A percentile compares a stretch with the other conserved stretches of the same genome.
Evolutionary conservation across 108 stramenopile genomes (phyloP).

Genomic region (Fragilaria radians): DNA sequence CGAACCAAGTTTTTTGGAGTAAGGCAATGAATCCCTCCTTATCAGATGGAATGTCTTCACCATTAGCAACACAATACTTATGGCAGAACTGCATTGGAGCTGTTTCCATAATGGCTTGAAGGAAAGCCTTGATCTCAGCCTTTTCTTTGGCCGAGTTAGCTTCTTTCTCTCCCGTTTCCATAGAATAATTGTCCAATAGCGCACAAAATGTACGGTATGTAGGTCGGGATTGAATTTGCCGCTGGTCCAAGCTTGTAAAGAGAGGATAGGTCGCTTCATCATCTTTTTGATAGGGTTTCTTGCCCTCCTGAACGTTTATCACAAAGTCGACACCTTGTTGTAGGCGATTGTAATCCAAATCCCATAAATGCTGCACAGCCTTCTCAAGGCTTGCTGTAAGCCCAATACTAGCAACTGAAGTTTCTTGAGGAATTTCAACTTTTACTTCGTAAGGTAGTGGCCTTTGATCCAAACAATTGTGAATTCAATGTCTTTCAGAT

Average conservation of each 20-base stretch:
- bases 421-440: background rate
- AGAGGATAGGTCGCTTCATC: slow-evolving; percentile 78
- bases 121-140: slow-evolving; percentile 56
- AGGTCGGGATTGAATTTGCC: slow-evolving; percentile 43
- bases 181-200: slow-evolving; percentile 81
- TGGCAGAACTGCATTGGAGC: slow-evolving; percentile 89
- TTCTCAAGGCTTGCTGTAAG: background rate
- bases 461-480: background rate
- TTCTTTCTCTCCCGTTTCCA: slow-evolving; percentile 55
- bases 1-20: slow-evolving; percentile 83
- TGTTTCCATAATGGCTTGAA: slow-evolving; percentile 73
- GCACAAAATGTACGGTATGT: slow-evolving; percentile 73
- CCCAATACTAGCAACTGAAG: background rate
- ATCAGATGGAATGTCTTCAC: slow-evolving; percentile 44
- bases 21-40: slow-evolving; percentile 46
- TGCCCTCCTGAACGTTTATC: slow-evolving; percentile 76
- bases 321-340: slow-evolving; percentile 61
- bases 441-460: background rate
- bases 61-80: slow-evolving; percentile 48
- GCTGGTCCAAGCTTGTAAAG: slow-evolving; percentile 50
- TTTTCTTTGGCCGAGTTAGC: slow-evolving; percentile 46
- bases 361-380: slow-evolving; percentile 83
- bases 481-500: background rate
- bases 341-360: slow-evolving; percentile 82
- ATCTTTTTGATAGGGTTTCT: slow-evolving; percentile 74